phyloP scores from a whole-genome alignment of 139 green algal species.

The Trebouxia sp. region DNA sequence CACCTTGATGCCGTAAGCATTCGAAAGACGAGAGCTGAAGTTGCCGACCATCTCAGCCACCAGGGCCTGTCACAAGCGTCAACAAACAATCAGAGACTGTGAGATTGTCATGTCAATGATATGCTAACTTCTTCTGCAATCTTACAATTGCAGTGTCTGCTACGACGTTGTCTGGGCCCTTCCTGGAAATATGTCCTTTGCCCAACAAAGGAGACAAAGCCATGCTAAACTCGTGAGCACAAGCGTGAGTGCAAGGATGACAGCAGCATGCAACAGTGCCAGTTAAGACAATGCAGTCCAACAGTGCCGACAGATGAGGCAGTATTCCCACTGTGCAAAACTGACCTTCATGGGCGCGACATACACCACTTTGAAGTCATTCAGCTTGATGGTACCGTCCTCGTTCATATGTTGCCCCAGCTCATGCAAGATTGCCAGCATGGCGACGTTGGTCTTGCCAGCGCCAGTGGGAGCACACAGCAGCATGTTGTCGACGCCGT shows the following conservation, averaged over 20 bases:
- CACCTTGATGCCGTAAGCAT: slow-evolving; percentile 57
- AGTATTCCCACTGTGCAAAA: not conserved
- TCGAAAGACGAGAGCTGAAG: slow-evolving; percentile 55
- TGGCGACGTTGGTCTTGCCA: slow-evolving; percentile 98
- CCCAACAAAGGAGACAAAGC: no score
- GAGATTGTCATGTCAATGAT: no score
- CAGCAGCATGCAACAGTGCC: not conserved
- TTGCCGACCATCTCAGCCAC: slow-evolving; percentile 96
- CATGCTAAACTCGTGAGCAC: no score
- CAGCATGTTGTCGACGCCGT: slow-evolving; percentile 93
- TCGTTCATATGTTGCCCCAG: slow-evolving; percentile 70
- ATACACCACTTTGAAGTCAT: slow-evolving; percentile 97
- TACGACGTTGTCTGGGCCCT: no score
- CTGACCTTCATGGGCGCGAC: slow-evolving; percentile 96
- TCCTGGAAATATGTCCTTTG: no score
- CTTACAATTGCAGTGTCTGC: no score
- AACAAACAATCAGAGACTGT: no score
- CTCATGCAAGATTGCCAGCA: slow-evolving; percentile 96
- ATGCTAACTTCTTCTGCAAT: no score
- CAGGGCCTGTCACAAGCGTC: slow-evolving; percentile 67
- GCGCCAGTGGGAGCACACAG: slow-evolving; percentile 87
- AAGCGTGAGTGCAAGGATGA: no score
- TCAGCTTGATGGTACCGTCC: slow-evolving; percentile 77
- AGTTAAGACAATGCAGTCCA: not conserved
- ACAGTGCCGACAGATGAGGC: not conserved